Evolutionary conservation across 1,284 basidiomycete genomes (phyloP), one percentile per base, ranked within the genome.

Genomic region (Afroboletus lepidellus): DNA sequence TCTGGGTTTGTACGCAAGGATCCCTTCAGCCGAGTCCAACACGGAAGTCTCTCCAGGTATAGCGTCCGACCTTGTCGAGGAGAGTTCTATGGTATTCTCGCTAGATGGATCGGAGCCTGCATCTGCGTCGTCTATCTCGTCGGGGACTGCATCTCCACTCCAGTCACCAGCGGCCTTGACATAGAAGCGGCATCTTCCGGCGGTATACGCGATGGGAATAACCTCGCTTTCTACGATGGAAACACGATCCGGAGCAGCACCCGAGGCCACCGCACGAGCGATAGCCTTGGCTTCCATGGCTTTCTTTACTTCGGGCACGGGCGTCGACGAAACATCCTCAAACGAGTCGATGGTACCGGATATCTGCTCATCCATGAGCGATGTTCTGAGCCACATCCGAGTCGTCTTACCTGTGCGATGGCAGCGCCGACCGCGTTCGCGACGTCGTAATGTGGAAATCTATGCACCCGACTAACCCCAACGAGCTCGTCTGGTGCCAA

Each of bases 351-450:
- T 60, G 16, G 61, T 72, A 15, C 67, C 71, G n/a, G 71, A 73
- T 53, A 74, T 69, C 73, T 74, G 48, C 30, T 2, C 15, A 12
- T 45, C 23, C n/a, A 34, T 60, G 41, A 65, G 52, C 45, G 13
- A 41, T 34, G 13, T 21, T n/a, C 30, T 3, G 30, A 11, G 27
- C 25, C 24, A 25, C 15, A 30, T 11, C 33, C 20, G 37, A 33
- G 20, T 25, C 38, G 12, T 39, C 57, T 50, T 20, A 71, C 69
- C 69, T 67, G 62, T 21, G 72, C 71, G 65, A 74, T 74, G 39
- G 77, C 78, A 34, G 78, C 77, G 15, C 82, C 81, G 9, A 84
- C 80, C 2, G 82, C 83, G 47, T 84, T 84, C 8, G 83, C 83
- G 16, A 81, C 79, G 41, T 76, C 74, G 49, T 72, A 78, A 64